These are phyloP conservation scores for Globisporangium abappressorium DNA, from an alignment of 352 stramenopile genomes.

Conservation along the genomic window DNA sequence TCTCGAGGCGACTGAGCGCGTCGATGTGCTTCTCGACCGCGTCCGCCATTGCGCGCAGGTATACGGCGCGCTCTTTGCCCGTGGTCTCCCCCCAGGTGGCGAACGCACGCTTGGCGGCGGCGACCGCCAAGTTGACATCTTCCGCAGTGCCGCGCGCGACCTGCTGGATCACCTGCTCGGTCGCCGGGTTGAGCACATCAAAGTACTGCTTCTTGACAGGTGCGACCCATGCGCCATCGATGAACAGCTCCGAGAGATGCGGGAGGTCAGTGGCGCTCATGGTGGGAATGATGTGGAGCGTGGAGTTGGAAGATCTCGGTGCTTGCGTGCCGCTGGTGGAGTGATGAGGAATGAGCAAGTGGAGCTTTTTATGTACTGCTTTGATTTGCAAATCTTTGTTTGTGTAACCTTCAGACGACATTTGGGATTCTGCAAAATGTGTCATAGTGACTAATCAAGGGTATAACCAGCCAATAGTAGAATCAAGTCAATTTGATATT, in stretches of 20 bases:
- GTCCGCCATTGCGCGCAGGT: conserved; percentile 47
- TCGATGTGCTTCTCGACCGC: conserved; percentile 33
- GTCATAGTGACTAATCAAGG: too few species aligned
- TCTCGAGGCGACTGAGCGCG: conserved; percentile 54
- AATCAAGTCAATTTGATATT: too few species aligned
- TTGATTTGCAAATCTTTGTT: neutral
- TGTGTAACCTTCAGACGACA: too few species aligned
- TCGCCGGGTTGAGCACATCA: conserved; percentile 57
- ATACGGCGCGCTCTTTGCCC: conserved; percentile 43
- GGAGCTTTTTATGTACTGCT: neutral
- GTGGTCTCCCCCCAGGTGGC: conserved; percentile 42
- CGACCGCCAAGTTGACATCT: conserved; percentile 52
- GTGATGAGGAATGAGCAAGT: neutral
- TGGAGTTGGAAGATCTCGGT: neutral
- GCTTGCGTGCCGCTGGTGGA: neutral
- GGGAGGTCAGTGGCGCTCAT: conserved; percentile 22
- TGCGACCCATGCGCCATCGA: conserved; percentile 54
- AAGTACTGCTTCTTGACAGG: conserved; percentile 40
- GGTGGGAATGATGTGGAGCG: neutral
- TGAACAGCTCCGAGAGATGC: conserved; percentile 55
- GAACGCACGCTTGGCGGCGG: conserved; percentile 44
- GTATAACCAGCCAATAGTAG: too few species aligned
- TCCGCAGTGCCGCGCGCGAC: conserved; percentile 39
- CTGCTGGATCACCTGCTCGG: conserved; percentile 47
- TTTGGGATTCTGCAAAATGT: too few species aligned